A percentile compares a stretch with the other conserved stretches of the same genome.
Conservation (phyloP, 495 filamentous ascomycete genomes). For the Saxophila tyrrhenica region DNA sequence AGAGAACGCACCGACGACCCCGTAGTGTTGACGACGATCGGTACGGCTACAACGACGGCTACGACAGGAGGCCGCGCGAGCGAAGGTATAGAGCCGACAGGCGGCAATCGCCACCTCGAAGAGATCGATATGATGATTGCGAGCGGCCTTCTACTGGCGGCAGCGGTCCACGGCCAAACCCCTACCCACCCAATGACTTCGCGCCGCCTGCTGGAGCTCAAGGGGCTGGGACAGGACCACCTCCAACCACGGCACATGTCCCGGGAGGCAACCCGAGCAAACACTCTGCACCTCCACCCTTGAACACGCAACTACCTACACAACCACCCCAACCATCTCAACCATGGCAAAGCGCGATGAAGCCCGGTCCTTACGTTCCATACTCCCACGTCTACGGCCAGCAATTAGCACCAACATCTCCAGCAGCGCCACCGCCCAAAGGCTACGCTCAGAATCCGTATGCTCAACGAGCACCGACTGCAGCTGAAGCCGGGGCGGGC, state of each 20-base stretch:
- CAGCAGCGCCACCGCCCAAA: slow-evolving; percentile 3
- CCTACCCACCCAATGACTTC: neutral
- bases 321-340: no score
- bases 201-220: neutral
- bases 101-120: neutral
- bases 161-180: neutral
- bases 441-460: slow-evolving; percentile 14
- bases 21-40: slow-evolving; percentile 3
- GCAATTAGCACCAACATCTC: neutral
- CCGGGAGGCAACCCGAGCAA: neutral
- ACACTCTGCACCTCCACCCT: neutral
- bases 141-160: neutral
- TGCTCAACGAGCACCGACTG: slow-evolving; percentile 4
- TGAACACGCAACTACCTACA: neutral
- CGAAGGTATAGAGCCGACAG: neutral
- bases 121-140: slow-evolving; percentile 2
- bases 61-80: neutral
- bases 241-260: neutral
- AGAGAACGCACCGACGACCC: neutral
- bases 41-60: slow-evolving; percentile 7
- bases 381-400: slow-evolving; percentile 18
- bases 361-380: slow-evolving; percentile 6
- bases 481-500: slow-evolving; percentile 1
- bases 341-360: neutral
- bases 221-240: neutral